A percentile compares a stretch with the other conserved stretches of the same genome.
phyloP scores from a whole-genome alignment of 2,329 filamentous ascomycete species.

The Colletotrichum lindemuthianum region DNA sequence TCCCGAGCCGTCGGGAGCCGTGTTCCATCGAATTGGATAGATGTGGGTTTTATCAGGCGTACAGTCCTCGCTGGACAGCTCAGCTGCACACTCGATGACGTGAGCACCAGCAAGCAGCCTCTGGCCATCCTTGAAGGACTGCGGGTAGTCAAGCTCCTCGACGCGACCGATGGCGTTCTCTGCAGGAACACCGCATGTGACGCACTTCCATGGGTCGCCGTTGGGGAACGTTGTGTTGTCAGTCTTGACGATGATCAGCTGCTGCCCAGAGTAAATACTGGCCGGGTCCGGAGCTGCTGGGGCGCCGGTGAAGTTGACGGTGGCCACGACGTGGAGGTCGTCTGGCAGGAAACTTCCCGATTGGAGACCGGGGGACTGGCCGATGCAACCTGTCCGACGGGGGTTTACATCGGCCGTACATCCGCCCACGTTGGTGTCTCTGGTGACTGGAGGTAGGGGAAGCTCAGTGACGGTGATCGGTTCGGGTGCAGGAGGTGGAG shows the following conservation, averaged over 20 bases:
- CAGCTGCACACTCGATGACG: constrained; percentile 50
- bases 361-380: constrained; percentile 18
- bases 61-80: constrained; percentile 48
- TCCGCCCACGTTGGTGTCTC: constrained; percentile 40
- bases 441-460: constrained; percentile 48
- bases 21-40: constrained; percentile 52
- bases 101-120: constrained; percentile 46
- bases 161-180: constrained; percentile 42
- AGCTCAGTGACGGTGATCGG: constrained; percentile 48
- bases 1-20: constrained; percentile 41
- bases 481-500: constrained; percentile 45
- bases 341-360: constrained; percentile 51
- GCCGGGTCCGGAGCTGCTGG: constrained; percentile 49
- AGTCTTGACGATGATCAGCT: constrained; percentile 54
- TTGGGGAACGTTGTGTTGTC: constrained; percentile 53
- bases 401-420: constrained; percentile 49
- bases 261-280: constrained; percentile 53
- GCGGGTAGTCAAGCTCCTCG: constrained; percentile 50
- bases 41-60: constrained; percentile 47
- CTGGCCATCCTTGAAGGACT: constrained; percentile 52
- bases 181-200: constrained; percentile 54
- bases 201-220: constrained; percentile 58
- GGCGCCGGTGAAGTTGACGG: constrained; percentile 53
- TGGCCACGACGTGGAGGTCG: constrained; percentile 52
- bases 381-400: constrained; percentile 50